Evolutionary conservation across 1,284 basidiomycete genomes (phyloP), one percentile per base, ranked within the genome.

Genomic region (Coniferiporia sulphurascens): DNA sequence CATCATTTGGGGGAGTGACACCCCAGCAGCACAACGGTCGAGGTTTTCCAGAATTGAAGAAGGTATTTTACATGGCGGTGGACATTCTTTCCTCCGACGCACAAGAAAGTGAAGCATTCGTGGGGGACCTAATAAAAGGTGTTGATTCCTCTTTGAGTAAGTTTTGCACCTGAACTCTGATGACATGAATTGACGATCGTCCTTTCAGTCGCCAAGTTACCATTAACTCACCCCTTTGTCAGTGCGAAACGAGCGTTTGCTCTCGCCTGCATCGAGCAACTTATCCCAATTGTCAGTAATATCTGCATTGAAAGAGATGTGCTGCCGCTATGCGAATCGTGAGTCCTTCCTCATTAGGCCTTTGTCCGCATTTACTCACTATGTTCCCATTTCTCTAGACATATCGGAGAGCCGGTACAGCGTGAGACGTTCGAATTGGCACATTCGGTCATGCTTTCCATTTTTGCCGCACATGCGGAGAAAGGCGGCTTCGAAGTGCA

Each of bases 381-480:
- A 36, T 36, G 6, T 43, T 21, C 27, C 58, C 53, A 44, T 51
- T 48, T 58, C 48, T 62, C 51, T 41, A 87, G 85, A 46, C 78
- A 84, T 67, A 74, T 87, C 21, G 76, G 73, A 52, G 77, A 85
- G 62, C 63, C 81, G n/a, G 70, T 70, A 13, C 74, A 87, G 60
- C 82, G 87, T 36, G 86, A 89, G 62, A 83, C 80, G 17, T 90
- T 82, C 62, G 88, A 91, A 69, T 86, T 86, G 0, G 81, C 87
- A 4, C 89, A 91, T 69, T 90, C 88, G 2, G 86, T 88, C 34
- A 74, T 91, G 53, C 72, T 91, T 5, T 77, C 87, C 2, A 76
- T 89, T 21, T 84, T 90, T 65, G 80, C 84, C 15, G 77, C 83
- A 15, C 78, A 81, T 63, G 80, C 82, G 0, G 76, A 80, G 61